A percentile compares a stretch with the other conserved stretches of the same genome.
Evolutionary conservation across 306 rosid species (phyloP).

Genomic region (Mimosa pudica): DNA sequence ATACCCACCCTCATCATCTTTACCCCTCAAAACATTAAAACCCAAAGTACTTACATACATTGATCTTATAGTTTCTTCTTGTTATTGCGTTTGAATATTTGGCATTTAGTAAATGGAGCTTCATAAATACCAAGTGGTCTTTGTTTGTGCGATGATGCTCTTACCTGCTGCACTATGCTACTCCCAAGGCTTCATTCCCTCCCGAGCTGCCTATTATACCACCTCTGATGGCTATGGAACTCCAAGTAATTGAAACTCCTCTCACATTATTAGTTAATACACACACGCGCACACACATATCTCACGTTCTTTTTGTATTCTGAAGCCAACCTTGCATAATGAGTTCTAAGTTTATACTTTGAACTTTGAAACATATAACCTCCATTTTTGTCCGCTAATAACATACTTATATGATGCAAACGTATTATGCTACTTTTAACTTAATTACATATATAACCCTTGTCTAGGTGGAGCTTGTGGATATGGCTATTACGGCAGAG

Average conservation of each 20-base stretch:
- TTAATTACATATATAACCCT: no score
- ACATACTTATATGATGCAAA: no score
- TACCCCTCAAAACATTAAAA: neutral
- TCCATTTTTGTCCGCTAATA: neutral
- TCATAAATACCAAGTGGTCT: neutral
- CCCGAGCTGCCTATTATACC: neutral
- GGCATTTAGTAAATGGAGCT: neutral
- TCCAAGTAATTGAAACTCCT: neutral
- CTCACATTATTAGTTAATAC: neutral
- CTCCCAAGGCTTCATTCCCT: neutral
- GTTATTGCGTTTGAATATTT: neutral
- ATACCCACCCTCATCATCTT: neutral
- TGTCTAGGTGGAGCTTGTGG: neutral
- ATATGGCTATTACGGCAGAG: neutral
- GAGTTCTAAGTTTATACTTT: neutral
- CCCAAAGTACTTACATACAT: neutral
- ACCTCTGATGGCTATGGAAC: slow-evolving; percentile 1
- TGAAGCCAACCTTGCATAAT: neutral
- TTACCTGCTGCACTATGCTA: neutral
- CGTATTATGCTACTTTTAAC: no score
- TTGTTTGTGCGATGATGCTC: neutral
- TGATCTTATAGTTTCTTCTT: neutral
- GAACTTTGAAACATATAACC: neutral
- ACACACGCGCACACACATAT: no score
- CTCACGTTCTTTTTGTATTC: neutral